phyloP scores from a whole-genome alignment of 2,329 filamentous ascomycete species.

The Pseudogymnoascus sp. region DNA sequence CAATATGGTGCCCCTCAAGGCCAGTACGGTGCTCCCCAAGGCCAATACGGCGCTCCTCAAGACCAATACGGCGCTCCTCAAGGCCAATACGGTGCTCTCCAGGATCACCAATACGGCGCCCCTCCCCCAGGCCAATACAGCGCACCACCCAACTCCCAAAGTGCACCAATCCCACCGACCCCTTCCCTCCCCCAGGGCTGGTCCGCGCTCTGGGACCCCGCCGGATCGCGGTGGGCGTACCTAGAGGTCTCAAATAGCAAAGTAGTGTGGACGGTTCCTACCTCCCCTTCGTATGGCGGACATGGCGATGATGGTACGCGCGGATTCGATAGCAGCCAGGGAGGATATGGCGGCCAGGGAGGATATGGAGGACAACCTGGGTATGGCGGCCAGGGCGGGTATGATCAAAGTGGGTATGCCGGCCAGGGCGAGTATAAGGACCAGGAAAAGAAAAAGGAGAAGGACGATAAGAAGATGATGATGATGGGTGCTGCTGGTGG shows the following conservation, averaged over 20 bases:
- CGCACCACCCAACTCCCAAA: slow-evolving; percentile 17
- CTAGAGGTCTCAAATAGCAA: slow-evolving; percentile 34
- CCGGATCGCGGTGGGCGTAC: slow-evolving; percentile 55
- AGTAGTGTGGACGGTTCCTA: slow-evolving; percentile 26
- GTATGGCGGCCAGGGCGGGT: slow-evolving; percentile 9
- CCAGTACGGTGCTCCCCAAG: slow-evolving; percentile 10
- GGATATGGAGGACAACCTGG: slow-evolving; percentile 11
- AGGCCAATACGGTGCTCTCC: slow-evolving; percentile 13
- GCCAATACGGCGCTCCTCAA: slow-evolving; percentile 16
- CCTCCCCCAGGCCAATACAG: slow-evolving; percentile 20
- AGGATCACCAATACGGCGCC: slow-evolving; percentile 15
- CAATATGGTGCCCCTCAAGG: slow-evolving; percentile 16
- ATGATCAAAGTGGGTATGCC: background rate
- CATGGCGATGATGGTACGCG: slow-evolving; percentile 27
- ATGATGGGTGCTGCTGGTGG: slow-evolving; percentile 49
- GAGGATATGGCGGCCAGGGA: slow-evolving; percentile 11
- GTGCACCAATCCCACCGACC: slow-evolving; percentile 17
- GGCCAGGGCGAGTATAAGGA: slow-evolving; percentile 18
- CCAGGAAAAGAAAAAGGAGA: slow-evolving; percentile 33
- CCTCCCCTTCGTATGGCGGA: slow-evolving; percentile 36
- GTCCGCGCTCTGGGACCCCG: slow-evolving; percentile 54
- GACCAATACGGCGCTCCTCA: background rate
- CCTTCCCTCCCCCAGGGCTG: slow-evolving; percentile 43
- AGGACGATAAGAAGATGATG: slow-evolving; percentile 41
- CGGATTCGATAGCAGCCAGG: slow-evolving; percentile 10